phyloP scores from a whole-genome alignment of 2,329 filamentous ascomycete species.

The Cladosporium austrohemisphaericum region DNA sequence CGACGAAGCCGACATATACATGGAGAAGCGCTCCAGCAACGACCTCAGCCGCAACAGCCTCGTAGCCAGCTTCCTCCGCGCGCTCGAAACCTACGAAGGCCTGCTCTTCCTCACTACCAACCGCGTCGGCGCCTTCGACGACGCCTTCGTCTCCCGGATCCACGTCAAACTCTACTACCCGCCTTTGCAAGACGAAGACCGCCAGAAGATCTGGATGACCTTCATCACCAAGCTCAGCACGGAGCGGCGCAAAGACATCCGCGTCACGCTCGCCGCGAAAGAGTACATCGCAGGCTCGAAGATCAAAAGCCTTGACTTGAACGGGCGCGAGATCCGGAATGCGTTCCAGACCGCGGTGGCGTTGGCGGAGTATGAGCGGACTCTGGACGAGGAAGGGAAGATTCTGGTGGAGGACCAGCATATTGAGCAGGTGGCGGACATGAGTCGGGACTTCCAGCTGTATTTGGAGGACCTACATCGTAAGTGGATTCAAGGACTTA shows the following conservation, averaged over 20 bases:
- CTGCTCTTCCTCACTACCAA: slow-evolving; percentile 39
- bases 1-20: slow-evolving; percentile 76
- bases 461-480: background rate
- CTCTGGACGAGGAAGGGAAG: background rate
- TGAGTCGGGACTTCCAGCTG: background rate
- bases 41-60: slow-evolving; percentile 78
- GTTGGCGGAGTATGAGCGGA: slow-evolving; percentile 24
- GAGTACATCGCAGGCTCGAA: slow-evolving; percentile 3
- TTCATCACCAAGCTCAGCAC: slow-evolving; percentile 11
- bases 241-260: background rate
- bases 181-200: background rate
- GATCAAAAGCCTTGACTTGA: slow-evolving; percentile 22
- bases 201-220: slow-evolving; percentile 6
- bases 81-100: slow-evolving; percentile 37
- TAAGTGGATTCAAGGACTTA: background rate
- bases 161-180: slow-evolving; percentile 32
- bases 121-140: slow-evolving; percentile 34
- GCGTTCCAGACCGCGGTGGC: slow-evolving; percentile 36
- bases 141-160: slow-evolving; percentile 33
- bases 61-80: slow-evolving; percentile 53
- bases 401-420: background rate
- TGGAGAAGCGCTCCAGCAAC: slow-evolving; percentile 73
- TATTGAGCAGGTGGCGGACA: slow-evolving; percentile 2
- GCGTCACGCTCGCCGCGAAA: background rate
- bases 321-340: slow-evolving; percentile 38